Evolutionary conservation across 176 grass and related monocot genomes (phyloP).

Genomic region (Saccharum officinarum): DNA sequence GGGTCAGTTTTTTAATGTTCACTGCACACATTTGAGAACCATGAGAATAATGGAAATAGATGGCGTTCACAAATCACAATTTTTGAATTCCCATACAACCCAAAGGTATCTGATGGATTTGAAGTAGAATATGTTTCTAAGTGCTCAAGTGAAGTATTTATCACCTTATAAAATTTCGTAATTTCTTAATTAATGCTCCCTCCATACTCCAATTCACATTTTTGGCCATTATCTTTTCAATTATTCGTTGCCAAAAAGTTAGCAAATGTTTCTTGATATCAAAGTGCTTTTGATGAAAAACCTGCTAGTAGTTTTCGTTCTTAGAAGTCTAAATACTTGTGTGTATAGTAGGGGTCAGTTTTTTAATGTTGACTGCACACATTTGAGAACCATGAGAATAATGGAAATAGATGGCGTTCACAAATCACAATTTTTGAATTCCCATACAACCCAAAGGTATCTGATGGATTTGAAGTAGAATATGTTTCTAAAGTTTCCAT

Average conservation of each 20-base stretch:
- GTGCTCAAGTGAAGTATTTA: not conserved
- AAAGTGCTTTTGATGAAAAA: not conserved
- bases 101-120: not conserved
- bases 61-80: not conserved
- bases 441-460: not conserved
- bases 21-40: not conserved
- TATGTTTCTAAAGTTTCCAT: slow-evolving; percentile 7
- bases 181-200: not conserved
- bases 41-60: not conserved
- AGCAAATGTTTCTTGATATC: not conserved
- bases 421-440: not conserved
- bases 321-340: not conserved
- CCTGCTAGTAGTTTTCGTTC: not conserved
- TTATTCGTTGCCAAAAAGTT: not conserved
- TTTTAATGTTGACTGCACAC: not conserved
- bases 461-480: not conserved
- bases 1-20: not conserved
- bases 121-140: not conserved
- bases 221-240: not conserved
- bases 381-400: not conserved
- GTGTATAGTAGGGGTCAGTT: not conserved
- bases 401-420: not conserved
- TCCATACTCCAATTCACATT: not conserved
- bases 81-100: not conserved
- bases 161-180: not conserved